Evolutionary conservation across 805 yeast genomes (phyloP).

Genomic region (Candida parachauliodes): DNA sequence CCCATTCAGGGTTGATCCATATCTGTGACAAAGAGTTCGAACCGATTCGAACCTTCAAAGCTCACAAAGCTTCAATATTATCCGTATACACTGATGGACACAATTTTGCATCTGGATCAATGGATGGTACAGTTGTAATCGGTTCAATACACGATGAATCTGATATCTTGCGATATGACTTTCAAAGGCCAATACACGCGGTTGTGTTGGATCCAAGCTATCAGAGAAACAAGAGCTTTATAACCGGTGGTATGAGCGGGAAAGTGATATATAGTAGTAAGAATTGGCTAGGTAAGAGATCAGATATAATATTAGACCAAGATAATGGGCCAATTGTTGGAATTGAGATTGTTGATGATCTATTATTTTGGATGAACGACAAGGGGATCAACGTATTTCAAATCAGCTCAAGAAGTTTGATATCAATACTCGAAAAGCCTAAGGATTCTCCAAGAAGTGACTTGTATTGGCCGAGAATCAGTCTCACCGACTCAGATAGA

Average conservation of each 20-base stretch:
- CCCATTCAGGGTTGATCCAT: slow-evolving; percentile 83
- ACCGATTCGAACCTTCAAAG: slow-evolving; percentile 68
- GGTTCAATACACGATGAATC: slow-evolving; percentile 62
- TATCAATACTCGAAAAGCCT: slow-evolving; percentile 57
- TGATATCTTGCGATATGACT: slow-evolving; percentile 73
- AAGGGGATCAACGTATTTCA: slow-evolving; percentile 71
- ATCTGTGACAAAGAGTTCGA: slow-evolving; percentile 58
- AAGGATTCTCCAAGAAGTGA: slow-evolving; percentile 61
- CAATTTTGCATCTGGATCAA: slow-evolving; percentile 81
- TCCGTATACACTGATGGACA: slow-evolving; percentile 70
- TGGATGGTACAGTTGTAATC: slow-evolving; percentile 89
- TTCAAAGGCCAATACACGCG: slow-evolving; percentile 83
- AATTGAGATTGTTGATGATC: slow-evolving; percentile 57
- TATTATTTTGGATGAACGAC: slow-evolving; percentile 82
- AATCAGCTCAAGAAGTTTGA: slow-evolving; percentile 43
- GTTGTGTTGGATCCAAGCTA: slow-evolving; percentile 78
- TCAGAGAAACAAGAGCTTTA: slow-evolving; percentile 55
- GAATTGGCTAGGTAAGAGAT: slow-evolving; percentile 84
- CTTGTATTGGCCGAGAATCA: slow-evolving; percentile 77
- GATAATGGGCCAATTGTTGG: slow-evolving; percentile 70
- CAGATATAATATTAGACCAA: slow-evolving; percentile 60
- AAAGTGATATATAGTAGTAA: slow-evolving; percentile 68
- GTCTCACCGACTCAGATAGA: slow-evolving; percentile 60
- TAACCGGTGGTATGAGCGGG: slow-evolving; percentile 90
- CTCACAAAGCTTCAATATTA: slow-evolving; percentile 81